Base-by-base conservation (phyloP, 495 filamentous ascomycete species). In the Aspergillus sclerotiicarbonarius region DNA sequence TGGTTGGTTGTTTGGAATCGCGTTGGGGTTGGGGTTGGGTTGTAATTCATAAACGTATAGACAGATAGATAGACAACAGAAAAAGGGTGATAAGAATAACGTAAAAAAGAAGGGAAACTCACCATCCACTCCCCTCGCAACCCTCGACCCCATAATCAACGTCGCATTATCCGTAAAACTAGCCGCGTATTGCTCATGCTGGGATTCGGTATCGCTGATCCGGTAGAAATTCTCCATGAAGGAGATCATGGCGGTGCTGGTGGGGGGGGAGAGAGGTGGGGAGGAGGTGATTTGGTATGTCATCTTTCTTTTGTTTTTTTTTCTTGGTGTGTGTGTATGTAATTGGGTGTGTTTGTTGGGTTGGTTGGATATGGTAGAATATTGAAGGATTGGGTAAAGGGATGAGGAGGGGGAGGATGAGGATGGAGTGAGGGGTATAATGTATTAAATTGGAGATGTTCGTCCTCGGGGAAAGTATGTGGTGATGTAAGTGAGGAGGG, bases 171-270 rank as follows among this genome's bases (percentile, higher is more conserved):
- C 53, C 0, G 84, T 84, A 65, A 86, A 88, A 41, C 53, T 72
- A 20, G 73, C 60, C 16, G 79, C 78, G 62, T 86, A 87, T 63
- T 73, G 69, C 21, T 84, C 81, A 62, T 87, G 82, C 6, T 71
- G 67, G 44, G 76, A 73, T 30, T 84, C 80, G 12, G 75, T 82
- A 63, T 87, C 85, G 50, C 81, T 83, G 13, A 73, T 77, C 25
- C 67, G 62, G 64, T 87, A 88, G 73, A 88, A 87, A 43, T 74
- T 64, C 64, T 82, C 72, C 68, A 85, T 78, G 70, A 82, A 86
- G 20, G 64, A 47, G 52, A 71, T 62, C 53, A 81, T 70, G 30
- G 68, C 68, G 7, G 67, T 47, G 48, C 57, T 71, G 46, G 60
- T 69, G 12, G 70, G 51, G 9, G 71, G 71, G 54, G 67, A 65